Base-by-base conservation (phyloP, 257 asterid genomes). In the Fraxinus anomala region DNA sequence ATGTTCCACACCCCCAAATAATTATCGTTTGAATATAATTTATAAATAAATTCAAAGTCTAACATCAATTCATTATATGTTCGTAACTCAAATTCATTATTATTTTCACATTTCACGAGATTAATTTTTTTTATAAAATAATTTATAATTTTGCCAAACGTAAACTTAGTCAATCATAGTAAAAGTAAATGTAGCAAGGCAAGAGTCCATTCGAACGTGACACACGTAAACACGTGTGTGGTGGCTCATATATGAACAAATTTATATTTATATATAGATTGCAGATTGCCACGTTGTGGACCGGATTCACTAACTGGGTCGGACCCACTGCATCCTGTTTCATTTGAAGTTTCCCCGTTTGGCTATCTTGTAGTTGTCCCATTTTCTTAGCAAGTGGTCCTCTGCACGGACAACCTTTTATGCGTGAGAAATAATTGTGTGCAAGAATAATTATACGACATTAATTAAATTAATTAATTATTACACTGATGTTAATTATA, bases 211-310 rank as follows among this genome's bases (percentile, higher is more conserved):
- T 80, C 75, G 74, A 56, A 74, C 77, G 84, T 79, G 87, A 83
- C 87, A 17, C 30, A 5, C 54, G 73, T 44, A 83, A 83, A 85
- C 96, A 89, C 89, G 91, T 89, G 96, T 73, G 82, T 74, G 79
- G 80, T 80, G 31, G 80, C 72, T 80, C 76, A 36, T 74, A 67
- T 47, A 82, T 37, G 80, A 63, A 76, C 76, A 61, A 37, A 72
- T 28, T 37, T 14, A 39, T 51, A 5, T 31, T n/a, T 11, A 10
- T 0, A 10, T 0, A 14, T 0, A 44, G 5, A 23, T 73, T 47
- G 70, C 83, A 44, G 5, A 19, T 73, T 47, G 70, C 83, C 83
- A 84, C 84, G 84, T 79, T 26, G 36, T 17, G 72, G 70, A 8
- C 72, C 72, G 59, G 54, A 26, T 37, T 21, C 44, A 21, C 70